phyloP scores from a whole-genome alignment of 1,284 basidiomycete species.

The Thecaphora thlaspeos region DNA sequence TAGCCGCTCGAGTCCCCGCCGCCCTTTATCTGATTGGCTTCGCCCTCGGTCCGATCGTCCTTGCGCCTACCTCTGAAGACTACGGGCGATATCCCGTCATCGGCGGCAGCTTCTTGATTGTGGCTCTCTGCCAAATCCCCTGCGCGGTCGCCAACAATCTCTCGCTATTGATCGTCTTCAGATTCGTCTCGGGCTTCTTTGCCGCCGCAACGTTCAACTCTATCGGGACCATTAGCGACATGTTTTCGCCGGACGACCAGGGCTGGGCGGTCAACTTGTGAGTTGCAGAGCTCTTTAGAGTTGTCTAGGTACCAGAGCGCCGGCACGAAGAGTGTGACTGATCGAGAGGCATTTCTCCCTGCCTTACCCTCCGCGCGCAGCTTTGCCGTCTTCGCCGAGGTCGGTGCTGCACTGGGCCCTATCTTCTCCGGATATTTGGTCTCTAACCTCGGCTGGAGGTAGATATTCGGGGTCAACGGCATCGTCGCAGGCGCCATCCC shows the following conservation, averaged over 20 bases:
- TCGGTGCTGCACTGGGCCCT: slow-evolving; percentile 33
- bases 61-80: slow-evolving; percentile 43
- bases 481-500: slow-evolving; percentile 33
- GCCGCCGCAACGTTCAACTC: slow-evolving; percentile 44
- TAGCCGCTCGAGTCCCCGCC: slow-evolving; percentile 16
- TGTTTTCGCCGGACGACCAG: slow-evolving; percentile 42
- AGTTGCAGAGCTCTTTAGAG: too few species aligned
- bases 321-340: too few species aligned
- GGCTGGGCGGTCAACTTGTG: slow-evolving; percentile 40
- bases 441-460: slow-evolving; percentile 34
- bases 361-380: neutral
- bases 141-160: slow-evolving; percentile 39
- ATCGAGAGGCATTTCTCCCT: too few species aligned
- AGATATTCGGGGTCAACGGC: slow-evolving; percentile 43
- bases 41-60: slow-evolving; percentile 25
- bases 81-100: slow-evolving; percentile 36
- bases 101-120: slow-evolving; percentile 14
- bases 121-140: slow-evolving; percentile 27
- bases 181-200: slow-evolving; percentile 44
- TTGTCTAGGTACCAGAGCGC: too few species aligned
- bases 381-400: slow-evolving; percentile 40
- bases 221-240: slow-evolving; percentile 40
- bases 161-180: slow-evolving; percentile 31
- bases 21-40: slow-evolving; percentile 47
- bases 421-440: slow-evolving; percentile 37